A percentile compares a stretch with the other conserved stretches of the same genome.
phyloP scores from a whole-genome alignment of 2,329 filamentous ascomycete species.

The Tolypocladium guangdongense region DNA sequence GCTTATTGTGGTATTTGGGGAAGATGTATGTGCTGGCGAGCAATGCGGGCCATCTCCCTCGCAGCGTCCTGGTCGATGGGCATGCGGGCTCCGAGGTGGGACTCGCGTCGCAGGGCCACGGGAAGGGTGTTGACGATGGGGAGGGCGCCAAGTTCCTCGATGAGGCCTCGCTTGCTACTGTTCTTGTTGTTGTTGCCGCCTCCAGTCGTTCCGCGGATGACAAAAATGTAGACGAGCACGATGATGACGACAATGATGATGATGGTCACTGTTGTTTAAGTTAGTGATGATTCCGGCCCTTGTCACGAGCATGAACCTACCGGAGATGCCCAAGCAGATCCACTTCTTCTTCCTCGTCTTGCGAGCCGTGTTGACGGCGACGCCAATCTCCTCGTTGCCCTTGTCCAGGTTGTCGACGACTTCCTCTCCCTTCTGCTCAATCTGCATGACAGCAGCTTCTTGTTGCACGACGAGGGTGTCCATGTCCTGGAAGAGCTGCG shows the following conservation, averaged over 20 bases:
- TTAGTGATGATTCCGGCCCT: conserved; percentile 11
- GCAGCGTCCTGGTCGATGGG: conserved; percentile 4
- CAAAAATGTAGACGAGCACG: conserved; percentile 37
- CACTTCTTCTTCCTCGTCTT: conserved; percentile 89
- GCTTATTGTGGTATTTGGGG: conserved; percentile 11
- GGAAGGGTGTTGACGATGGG: background rate
- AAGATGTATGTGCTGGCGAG: conserved; percentile 11
- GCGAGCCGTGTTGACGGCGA: conserved; percentile 73
- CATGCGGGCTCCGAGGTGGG: background rate
- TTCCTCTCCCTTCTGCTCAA: conserved; percentile 80
- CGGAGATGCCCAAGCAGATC: conserved; percentile 74
- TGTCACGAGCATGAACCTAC: conserved; percentile 26
- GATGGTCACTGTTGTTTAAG: conserved; percentile 32
- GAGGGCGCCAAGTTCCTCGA: conserved; percentile 5
- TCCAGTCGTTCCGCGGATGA: conserved; percentile 21
- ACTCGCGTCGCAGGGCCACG: background rate
- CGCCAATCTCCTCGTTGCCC: conserved; percentile 71
- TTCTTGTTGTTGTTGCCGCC: conserved; percentile 15
- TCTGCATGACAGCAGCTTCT: conserved; percentile 66
- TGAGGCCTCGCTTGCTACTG: conserved; percentile 18
- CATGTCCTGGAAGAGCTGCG: conserved; percentile 82
- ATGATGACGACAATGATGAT: conserved; percentile 40
- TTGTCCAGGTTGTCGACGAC: conserved; percentile 75
- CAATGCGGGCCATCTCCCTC: conserved; percentile 6
- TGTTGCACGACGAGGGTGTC: conserved; percentile 79